Evolutionary conservation across 1,284 basidiomycete genomes (phyloP).

Genomic region (Mixia osmundae): DNA sequence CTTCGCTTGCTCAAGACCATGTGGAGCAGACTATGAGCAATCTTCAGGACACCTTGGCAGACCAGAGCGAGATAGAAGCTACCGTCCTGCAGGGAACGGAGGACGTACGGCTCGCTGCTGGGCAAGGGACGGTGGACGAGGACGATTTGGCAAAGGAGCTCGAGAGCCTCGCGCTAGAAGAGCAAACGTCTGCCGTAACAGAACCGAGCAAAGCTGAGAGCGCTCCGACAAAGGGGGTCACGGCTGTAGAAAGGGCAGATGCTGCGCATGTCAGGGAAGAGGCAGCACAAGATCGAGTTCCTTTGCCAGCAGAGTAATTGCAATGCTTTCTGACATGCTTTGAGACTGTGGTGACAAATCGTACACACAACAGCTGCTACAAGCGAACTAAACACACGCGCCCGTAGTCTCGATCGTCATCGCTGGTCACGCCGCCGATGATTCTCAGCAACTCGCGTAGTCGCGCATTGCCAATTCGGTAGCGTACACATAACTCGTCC

Average conservation of each 20-base stretch:
- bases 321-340: background rate
- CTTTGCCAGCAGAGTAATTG: background rate
- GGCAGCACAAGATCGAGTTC: no score
- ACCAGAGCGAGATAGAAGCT: slow-evolving; percentile 59
- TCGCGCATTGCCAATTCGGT: slow-evolving; percentile 3
- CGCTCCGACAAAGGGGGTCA: background rate
- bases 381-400: no score
- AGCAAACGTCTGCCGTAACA: no score
- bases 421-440: slow-evolving; percentile 2
- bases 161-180: slow-evolving; percentile 11
- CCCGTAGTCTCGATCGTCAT: no score
- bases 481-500: slow-evolving; percentile 13
- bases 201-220: no score
- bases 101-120: slow-evolving; percentile 39
- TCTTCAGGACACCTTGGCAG: slow-evolving; percentile 52
- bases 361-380: no score
- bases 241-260: background rate
- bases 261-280: background rate
- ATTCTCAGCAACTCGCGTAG: slow-evolving; percentile 2
- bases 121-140: slow-evolving; percentile 29
- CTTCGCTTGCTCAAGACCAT: slow-evolving; percentile 45
- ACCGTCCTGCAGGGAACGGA: no score
- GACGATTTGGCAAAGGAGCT: slow-evolving; percentile 28
- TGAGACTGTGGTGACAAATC: no score
- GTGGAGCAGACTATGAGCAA: slow-evolving; percentile 70